Conservation (phyloP, 1,139 yeast genomes). For the Martiniozyma asiatica region DNA sequence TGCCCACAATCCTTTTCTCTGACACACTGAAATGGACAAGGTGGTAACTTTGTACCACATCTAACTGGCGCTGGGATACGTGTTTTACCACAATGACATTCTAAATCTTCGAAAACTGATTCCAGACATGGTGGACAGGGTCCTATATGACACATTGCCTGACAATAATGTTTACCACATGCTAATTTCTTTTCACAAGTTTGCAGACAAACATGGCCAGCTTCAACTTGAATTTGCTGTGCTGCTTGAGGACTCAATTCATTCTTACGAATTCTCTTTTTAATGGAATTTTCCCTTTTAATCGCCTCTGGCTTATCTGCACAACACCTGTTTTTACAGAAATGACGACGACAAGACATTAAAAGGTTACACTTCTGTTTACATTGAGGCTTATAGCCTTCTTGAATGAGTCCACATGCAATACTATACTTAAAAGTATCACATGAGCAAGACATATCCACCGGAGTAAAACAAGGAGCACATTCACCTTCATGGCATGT, state of each 20-base stretch:
- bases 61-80: slow-evolving; percentile 76
- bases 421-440: slow-evolving; percentile 38
- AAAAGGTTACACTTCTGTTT: slow-evolving; percentile 64
- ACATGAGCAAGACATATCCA: slow-evolving; percentile 41
- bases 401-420: slow-evolving; percentile 48
- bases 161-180: slow-evolving; percentile 68
- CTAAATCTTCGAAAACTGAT: slow-evolving; percentile 68
- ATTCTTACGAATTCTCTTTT: slow-evolving; percentile 33
- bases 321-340: slow-evolving; percentile 64
- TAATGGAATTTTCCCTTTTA: slow-evolving; percentile 45
- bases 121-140: slow-evolving; percentile 79
- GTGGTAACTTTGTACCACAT: slow-evolving; percentile 67
- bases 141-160: slow-evolving; percentile 71
- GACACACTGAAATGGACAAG: slow-evolving; percentile 59
- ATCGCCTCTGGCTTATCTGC: slow-evolving; percentile 51
- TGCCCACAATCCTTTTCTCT: slow-evolving; percentile 66
- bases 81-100: slow-evolving; percentile 80
- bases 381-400: slow-evolving; percentile 50
- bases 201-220: slow-evolving; percentile 64
- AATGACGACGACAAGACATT: slow-evolving; percentile 72
- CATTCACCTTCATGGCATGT: slow-evolving; percentile 71
- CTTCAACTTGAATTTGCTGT: slow-evolving; percentile 52
- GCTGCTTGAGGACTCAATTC: slow-evolving; percentile 18
- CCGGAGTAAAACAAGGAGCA: slow-evolving; percentile 42
- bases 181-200: slow-evolving; percentile 54